Percentiles rank a stretch among this genome's conserved stretches.
These are phyloP conservation scores for Schwanniomyces pseudopolymorphus DNA, from an alignment of 805 yeast species.

Conservation along the genomic window DNA sequence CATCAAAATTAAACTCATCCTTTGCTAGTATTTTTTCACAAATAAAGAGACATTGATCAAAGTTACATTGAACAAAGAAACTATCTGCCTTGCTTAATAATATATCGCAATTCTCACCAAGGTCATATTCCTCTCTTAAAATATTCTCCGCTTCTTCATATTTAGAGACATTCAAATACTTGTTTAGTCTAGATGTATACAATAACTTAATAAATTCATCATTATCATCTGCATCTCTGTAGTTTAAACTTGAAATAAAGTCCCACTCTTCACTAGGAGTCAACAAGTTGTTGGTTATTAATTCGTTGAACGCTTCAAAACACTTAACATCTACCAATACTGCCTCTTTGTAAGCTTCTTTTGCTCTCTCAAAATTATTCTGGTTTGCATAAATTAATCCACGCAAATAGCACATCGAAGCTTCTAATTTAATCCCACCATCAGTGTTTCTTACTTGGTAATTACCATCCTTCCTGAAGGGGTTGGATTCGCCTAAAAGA, in stretches of 20 bases:
- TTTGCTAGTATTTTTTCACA: conserved; percentile 61
- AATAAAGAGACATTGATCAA: conserved; percentile 67
- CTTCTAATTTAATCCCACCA: conserved; percentile 84
- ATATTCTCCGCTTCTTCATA: conserved; percentile 66
- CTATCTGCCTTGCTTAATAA: conserved; percentile 67
- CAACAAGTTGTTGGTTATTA: conserved; percentile 68
- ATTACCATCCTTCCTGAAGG: conserved; percentile 51
- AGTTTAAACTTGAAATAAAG: conserved; percentile 60
- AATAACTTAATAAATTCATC: conserved; percentile 75
- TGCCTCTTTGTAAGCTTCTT: conserved; percentile 84
- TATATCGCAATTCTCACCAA: conserved; percentile 70
- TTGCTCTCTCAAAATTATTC: conserved; percentile 82
- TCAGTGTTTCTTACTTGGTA: conserved; percentile 53
- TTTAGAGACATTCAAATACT: conserved; percentile 58
- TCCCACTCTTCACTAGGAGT: conserved; percentile 90
- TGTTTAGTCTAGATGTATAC: conserved; percentile 74
- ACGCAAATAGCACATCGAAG: conserved; percentile 81
- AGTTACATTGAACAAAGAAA: conserved; percentile 72
- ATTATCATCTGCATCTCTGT: conserved; percentile 74
- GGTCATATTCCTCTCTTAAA: conserved; percentile 68
- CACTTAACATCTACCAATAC: conserved; percentile 85
- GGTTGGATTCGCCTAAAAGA: conserved; percentile 78
- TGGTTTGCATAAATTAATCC: conserved; percentile 82
- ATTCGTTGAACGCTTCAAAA: conserved; percentile 85
- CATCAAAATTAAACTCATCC: conserved; percentile 71